phyloP scores from a whole-genome alignment of 805 yeast species.

The Monosporozyma aerobia region DNA sequence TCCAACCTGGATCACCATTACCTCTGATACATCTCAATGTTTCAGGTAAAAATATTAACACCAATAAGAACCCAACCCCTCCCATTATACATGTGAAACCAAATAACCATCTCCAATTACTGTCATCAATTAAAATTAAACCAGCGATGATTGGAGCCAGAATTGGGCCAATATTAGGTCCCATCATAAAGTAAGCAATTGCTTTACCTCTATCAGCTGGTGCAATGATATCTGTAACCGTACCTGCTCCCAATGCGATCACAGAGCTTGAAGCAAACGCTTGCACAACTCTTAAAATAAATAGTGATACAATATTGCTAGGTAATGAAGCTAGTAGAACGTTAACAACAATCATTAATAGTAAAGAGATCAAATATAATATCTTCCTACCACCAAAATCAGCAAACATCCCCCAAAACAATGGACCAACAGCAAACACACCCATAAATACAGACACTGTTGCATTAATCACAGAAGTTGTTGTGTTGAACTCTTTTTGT shows the following conservation, averaged over 20 bases:
- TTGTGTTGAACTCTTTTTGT: slow-evolving; percentile 33
- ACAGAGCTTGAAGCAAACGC: slow-evolving; percentile 84
- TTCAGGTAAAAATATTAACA: slow-evolving; percentile 64
- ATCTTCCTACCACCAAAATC: slow-evolving; percentile 60
- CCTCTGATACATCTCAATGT: slow-evolving; percentile 61
- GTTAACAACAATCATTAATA: slow-evolving; percentile 51
- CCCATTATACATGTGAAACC: slow-evolving; percentile 67
- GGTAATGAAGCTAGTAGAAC: slow-evolving; percentile 55
- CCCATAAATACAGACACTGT: slow-evolving; percentile 52
- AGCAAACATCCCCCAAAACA: slow-evolving; percentile 48
- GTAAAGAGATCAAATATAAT: slow-evolving; percentile 46
- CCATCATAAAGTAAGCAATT: slow-evolving; percentile 76
- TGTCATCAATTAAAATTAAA: slow-evolving; percentile 53
- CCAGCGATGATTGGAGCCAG: slow-evolving; percentile 83
- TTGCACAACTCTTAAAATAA: slow-evolving; percentile 58
- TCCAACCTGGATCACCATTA: slow-evolving; percentile 35
- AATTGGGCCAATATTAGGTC: slow-evolving; percentile 81
- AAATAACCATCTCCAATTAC: slow-evolving; percentile 79
- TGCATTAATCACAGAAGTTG: slow-evolving; percentile 40
- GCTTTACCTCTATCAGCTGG: slow-evolving; percentile 68
- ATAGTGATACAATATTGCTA: slow-evolving; percentile 58
- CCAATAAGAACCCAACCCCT: slow-evolving; percentile 41
- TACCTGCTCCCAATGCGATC: slow-evolving; percentile 87
- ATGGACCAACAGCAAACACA: slow-evolving; percentile 45
- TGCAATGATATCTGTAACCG: slow-evolving; percentile 66